Percentiles rank a stretch among this genome's conserved stretches.
These are phyloP conservation scores for Ensete glaucum DNA, from an alignment of 176 grass and related monocot species.

Conservation along the genomic window DNA sequence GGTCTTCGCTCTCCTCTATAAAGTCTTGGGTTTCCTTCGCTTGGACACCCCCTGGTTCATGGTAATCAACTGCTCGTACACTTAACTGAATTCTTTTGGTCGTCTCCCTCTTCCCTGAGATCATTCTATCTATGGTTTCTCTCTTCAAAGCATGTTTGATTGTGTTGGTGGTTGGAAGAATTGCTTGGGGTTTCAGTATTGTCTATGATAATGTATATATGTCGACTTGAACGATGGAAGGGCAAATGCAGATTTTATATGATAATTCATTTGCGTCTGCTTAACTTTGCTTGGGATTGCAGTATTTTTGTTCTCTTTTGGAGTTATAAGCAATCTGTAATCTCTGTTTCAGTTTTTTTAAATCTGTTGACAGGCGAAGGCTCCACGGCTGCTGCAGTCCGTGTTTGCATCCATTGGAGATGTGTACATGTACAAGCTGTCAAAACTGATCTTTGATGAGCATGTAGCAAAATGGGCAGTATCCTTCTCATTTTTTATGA, in stretches of 20 bases:
- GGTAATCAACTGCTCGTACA: conserved; percentile 27
- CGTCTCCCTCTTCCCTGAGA: neutral
- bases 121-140: neutral
- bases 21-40: conserved; percentile 52
- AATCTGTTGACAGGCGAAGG: conserved; percentile 38
- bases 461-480: conserved; percentile 73
- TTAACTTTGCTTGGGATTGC: no score
- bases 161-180: neutral
- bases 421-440: conserved; percentile 77
- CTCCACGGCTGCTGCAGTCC: conserved; percentile 70
- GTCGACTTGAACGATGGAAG: neutral
- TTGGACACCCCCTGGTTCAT: conserved; percentile 65
- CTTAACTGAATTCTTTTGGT: neutral
- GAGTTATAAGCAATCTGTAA: conserved; percentile 2
- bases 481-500: conserved; percentile 38
- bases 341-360: conserved; percentile 1
- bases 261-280: neutral
- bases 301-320: neutral
- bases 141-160: neutral
- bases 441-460: conserved; percentile 61
- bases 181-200: neutral
- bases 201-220: neutral
- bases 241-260: neutral
- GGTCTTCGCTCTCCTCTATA: conserved; percentile 63
- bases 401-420: conserved; percentile 72